These are phyloP conservation scores for Neohortaea acidophila DNA, from an alignment of 495 filamentous ascomycete species.

Conservation along the genomic window DNA sequence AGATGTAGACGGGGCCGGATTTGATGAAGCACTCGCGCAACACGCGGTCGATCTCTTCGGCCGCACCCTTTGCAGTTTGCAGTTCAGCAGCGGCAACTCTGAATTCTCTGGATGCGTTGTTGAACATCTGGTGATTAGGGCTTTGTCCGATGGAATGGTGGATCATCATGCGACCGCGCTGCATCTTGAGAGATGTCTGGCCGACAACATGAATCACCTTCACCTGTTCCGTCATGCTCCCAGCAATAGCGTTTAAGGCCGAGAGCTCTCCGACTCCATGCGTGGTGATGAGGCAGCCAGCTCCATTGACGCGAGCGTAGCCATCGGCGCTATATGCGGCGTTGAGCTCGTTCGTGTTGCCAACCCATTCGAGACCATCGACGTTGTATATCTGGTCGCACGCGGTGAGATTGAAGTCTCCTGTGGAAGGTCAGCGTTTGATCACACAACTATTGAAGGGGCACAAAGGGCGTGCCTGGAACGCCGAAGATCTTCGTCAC, in stretches of 20 bases:
- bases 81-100: slow-evolving; percentile 25
- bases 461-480: slow-evolving; percentile 16
- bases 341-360: slow-evolving; percentile 29
- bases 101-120: slow-evolving; percentile 22
- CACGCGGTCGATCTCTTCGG: slow-evolving; percentile 28
- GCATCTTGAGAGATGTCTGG: slow-evolving; percentile 25
- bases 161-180: slow-evolving; percentile 27
- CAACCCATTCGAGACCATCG: slow-evolving; percentile 26
- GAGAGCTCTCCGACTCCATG: slow-evolving; percentile 30
- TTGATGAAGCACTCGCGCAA: slow-evolving; percentile 26
- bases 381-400: slow-evolving; percentile 28
- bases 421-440: slow-evolving; percentile 19
- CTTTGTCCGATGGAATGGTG: slow-evolving; percentile 27
- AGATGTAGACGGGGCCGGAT: slow-evolving; percentile 27
- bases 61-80: slow-evolving; percentile 22
- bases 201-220: slow-evolving; percentile 30
- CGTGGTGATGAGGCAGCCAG: slow-evolving; percentile 26
- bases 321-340: slow-evolving; percentile 27
- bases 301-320: slow-evolving; percentile 24
- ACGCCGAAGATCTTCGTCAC: slow-evolving; percentile 24
- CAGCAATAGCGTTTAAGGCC: slow-evolving; percentile 28
- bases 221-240: slow-evolving; percentile 25
- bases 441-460: slow-evolving; percentile 2
- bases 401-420: slow-evolving; percentile 25
- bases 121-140: slow-evolving; percentile 22